Evolutionary conservation across 106 monocot genomes (phyloP).

Genomic region (Dendrobium officinale): DNA sequence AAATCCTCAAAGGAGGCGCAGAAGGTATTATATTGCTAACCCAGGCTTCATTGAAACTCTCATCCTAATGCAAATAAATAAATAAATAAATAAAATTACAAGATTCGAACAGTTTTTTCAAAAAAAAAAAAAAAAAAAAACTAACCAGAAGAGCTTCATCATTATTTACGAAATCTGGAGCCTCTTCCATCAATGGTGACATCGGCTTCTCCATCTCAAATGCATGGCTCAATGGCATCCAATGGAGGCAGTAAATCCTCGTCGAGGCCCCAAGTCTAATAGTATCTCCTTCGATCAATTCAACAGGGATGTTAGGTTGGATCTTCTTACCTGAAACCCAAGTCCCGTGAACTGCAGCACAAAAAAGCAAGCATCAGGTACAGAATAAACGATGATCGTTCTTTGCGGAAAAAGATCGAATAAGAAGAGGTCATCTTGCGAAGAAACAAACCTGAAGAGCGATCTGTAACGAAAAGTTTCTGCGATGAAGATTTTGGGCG

Average conservation of each 20-base stretch:
- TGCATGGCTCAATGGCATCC: conserved; percentile 24
- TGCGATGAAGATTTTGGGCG: conserved; percentile 17
- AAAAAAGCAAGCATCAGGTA: background rate
- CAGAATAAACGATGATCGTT: background rate
- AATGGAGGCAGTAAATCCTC: conserved; percentile 45
- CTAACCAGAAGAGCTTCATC: conserved; percentile 27
- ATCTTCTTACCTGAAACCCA: conserved; percentile 56
- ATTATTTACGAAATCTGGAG: conserved; percentile 8
- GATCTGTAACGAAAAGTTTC: conserved; percentile 50
- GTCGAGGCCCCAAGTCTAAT: conserved; percentile 54
- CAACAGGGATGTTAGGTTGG: conserved; percentile 22
- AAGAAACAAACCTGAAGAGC: conserved; percentile 48
- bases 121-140: background rate
- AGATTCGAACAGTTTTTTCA: background rate
- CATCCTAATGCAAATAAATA: conserved; percentile 11
- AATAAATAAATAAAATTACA: background rate
- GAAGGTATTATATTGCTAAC: conserved; percentile 19
- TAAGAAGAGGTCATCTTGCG: background rate
- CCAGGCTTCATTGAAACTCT: conserved; percentile 7
- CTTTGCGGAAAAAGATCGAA: background rate
- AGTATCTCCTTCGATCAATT: conserved; percentile 43
- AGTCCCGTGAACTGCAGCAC: conserved; percentile 54
- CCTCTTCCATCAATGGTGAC: conserved; percentile 27
- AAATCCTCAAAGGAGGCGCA: conserved; percentile 19
- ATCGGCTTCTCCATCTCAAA: conserved; percentile 32